Base-by-base conservation (phyloP, 2,329 filamentous ascomycete genomes). In the Venturia oleaginea region DNA sequence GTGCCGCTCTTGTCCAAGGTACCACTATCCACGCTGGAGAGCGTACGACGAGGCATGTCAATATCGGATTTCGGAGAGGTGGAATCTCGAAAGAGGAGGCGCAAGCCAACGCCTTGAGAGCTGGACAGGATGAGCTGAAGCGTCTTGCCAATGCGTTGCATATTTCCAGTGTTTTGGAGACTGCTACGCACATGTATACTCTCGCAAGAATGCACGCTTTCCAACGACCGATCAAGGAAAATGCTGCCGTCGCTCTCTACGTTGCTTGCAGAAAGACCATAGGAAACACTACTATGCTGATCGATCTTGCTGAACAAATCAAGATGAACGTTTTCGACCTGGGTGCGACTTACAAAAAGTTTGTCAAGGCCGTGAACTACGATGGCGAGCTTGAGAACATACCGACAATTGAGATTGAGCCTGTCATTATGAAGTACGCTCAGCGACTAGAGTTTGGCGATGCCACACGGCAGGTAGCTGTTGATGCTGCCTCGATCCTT, bases 401-500 rank as follows among this genome's bases (percentile, higher is more conserved):
- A 11, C 87, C 90, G 0, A 86, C 96, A 61, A 72, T 79, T 65
- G 88, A 95, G 66, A 87, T 93, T 8, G 92, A 97, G 77, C 89
- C 94, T 70, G 81, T 99, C 68, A 95, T 99, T 70, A 89, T 89
- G 75, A 88, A 93, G 66, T 97, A 96, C 72, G 92, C 92, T 62
- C 86, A 87, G 66, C 92, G 93, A 73, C 87, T 99, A 62, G 93
- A 99, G 72, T 99, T 99, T 71, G 90, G 88, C 63, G 81, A 87
- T 43, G 84, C 88, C 68, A 92, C 89, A 19, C 87, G 89, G 73
- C 89, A 89, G 69, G 92, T 99, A 17, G 92, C 92, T 51, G 86
- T 90, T 69, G 92, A 97, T 71, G 94, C 94, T 7, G 87, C 92
- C 64, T 86, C 89, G 64, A 88, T 99, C 62, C 87, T 96, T 64